Evolutionary conservation across 2,329 filamentous ascomycete genomes (phyloP), one percentile per base, ranked within the genome.

Genomic region (Colletotrichum limetticola): DNA sequence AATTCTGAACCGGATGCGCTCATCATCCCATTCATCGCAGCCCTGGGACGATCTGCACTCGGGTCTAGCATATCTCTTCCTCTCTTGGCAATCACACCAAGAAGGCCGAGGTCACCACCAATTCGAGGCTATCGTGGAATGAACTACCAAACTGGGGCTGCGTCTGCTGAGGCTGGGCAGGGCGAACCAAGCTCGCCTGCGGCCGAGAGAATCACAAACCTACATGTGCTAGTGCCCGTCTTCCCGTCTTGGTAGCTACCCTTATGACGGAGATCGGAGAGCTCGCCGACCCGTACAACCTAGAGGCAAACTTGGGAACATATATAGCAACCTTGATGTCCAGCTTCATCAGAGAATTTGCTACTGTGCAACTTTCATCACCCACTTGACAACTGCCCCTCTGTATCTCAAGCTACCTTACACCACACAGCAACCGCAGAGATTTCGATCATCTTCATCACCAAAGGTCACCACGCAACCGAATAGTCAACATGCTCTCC

Each of bases 201-300:
- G 37, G 60, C 56, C 37, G 60, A 71, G 70, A 69, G 24, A 69
- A 35, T 37, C 53, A 56, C 26, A 58, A 62, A 52, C 42, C 26
- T 46, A 37, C 28, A 52, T n/a, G 55, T 49, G 56, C 60, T 66
- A 71, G 71, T 46, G 56, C 61, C 71, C 60, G 56, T 71, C 71
- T 57, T 70, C 66, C 71, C 71, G 66, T 52, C 22, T 57, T 57
- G 32, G 49, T 49, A 11, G 22, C 28, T 60, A 57, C 30, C 30
- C 19, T 52, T 56, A 35, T 28, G 61, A 16, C 66, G 56, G 37
- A 26, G 57, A 19, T 46, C 37, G 37, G 56, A 30, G 52, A 46
- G 32, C 19, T 49, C 66, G 55, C 22, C 42, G 8, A 11, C 6
- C 53, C 9, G 66, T 58, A 49, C 60, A 30, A 61, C 71, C 26